These are phyloP conservation scores for Calocybe indica DNA, from an alignment of 768 basidiomycete genomes.

Conservation along the genomic window DNA sequence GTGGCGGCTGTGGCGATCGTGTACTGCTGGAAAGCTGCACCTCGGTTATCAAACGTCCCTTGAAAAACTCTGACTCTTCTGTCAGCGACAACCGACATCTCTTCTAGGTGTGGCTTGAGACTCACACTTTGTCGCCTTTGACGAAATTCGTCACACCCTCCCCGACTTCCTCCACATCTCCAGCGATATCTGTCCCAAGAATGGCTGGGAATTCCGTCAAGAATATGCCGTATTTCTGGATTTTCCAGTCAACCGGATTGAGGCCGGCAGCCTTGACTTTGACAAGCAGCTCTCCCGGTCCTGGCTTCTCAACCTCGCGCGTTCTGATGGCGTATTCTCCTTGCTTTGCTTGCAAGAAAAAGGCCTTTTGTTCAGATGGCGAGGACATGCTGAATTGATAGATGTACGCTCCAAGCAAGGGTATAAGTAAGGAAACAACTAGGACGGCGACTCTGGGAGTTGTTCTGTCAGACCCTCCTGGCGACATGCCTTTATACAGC, in stretches of 20 bases:
- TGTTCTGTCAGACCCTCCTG: too few relatives aligned
- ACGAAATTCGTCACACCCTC: constrained; percentile 40
- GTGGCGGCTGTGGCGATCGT: constrained; percentile 32
- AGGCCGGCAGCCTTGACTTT: constrained; percentile 40
- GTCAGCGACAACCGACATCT: not conserved
- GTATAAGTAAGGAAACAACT: too few relatives aligned
- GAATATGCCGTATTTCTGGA: constrained; percentile 34
- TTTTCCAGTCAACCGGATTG: constrained; percentile 51
- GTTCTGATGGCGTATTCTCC: constrained; percentile 23
- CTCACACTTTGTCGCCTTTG: constrained; percentile 47
- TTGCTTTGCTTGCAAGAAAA: constrained; percentile 15
- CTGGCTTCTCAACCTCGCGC: constrained; percentile 33
- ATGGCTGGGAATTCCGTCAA: constrained; percentile 39
- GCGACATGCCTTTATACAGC: too few relatives aligned
- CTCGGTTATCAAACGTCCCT: constrained; percentile 29
- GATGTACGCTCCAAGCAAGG: not conserved
- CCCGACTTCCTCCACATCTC: constrained; percentile 43
- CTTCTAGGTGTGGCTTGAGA: not conserved
- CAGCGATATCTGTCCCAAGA: constrained; percentile 41
- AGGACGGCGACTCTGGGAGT: too few relatives aligned
- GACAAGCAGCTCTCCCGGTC: constrained; percentile 42
- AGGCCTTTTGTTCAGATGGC: constrained; percentile 16
- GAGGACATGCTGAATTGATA: not conserved
- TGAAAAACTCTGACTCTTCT: constrained; percentile 27
- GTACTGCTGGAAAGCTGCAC: constrained; percentile 40